These are phyloP conservation scores for Naumovozyma dairenensis DNA, from an alignment of 805 yeast species.

Conservation along the genomic window DNA sequence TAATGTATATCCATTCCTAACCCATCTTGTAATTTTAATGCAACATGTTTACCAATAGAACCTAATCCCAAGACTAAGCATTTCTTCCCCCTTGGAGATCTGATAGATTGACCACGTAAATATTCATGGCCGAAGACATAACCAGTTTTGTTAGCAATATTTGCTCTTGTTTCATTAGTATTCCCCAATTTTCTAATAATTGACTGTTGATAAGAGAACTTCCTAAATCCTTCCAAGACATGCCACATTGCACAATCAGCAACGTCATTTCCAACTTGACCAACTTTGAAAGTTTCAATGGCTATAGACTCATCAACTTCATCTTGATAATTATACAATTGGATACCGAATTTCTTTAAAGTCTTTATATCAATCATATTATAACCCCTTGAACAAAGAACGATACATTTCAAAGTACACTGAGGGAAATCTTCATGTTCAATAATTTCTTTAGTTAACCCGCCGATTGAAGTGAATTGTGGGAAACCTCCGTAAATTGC, in stretches of 20 bases:
- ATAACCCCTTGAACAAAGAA: conserved; percentile 49
- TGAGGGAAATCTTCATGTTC: conserved; percentile 33
- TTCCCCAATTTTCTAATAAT: conserved; percentile 28
- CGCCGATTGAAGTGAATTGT: conserved; percentile 44
- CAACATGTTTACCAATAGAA: conserved; percentile 48
- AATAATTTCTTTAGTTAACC: conserved; percentile 36
- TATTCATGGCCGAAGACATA: conserved; percentile 34
- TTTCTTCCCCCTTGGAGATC: conserved; percentile 41
- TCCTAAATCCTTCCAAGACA: conserved; percentile 44
- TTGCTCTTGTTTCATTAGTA: conserved; percentile 34
- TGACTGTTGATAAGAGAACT: conserved; percentile 33
- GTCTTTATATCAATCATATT: conserved; percentile 39
- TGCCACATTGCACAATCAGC: conserved; percentile 55
- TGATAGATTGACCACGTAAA: conserved; percentile 28
- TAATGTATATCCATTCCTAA: conserved; percentile 53
- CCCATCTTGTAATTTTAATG: conserved; percentile 35
- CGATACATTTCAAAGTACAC: conserved; percentile 36
- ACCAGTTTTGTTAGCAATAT: conserved; percentile 8
- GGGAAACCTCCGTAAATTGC: conserved; percentile 56
- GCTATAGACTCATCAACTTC: conserved; percentile 5
- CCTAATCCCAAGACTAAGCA: conserved; percentile 55
- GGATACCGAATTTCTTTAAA: conserved; percentile 33
- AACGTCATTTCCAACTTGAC: conserved; percentile 50
- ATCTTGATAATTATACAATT: conserved; percentile 36
- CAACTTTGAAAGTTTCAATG: conserved; percentile 6